Percentiles rank a stretch among this genome's conserved stretches.
Conservation (phyloP, 169 alveolate genomes). For the Condylostoma magnum region DNA sequence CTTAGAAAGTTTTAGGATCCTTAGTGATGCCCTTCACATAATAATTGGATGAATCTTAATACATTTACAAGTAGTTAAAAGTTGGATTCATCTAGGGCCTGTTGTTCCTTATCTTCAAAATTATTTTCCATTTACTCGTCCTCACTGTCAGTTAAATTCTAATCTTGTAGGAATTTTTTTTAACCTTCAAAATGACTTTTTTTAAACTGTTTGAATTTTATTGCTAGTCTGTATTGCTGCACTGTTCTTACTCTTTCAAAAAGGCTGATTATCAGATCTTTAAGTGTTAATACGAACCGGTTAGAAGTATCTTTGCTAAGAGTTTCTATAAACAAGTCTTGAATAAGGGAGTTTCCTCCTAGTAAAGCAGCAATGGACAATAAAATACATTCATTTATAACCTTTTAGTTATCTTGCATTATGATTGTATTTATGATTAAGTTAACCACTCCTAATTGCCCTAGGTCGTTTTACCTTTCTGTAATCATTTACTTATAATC, state of each 20-base stretch:
- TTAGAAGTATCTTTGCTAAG: constrained; percentile 31
- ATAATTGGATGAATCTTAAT: neutral
- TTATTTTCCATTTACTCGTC: too few species aligned
- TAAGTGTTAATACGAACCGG: constrained; percentile 27
- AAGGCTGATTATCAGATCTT: constrained; percentile 3
- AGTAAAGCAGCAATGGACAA: constrained; percentile 39
- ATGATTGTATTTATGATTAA: constrained; percentile 31
- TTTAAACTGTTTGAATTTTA: too few species aligned
- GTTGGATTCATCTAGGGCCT: too few species aligned
- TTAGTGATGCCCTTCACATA: neutral
- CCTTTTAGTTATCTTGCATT: neutral
- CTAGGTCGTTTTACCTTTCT: constrained; percentile 28
- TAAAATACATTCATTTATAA: constrained; percentile 34
- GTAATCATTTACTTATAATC: constrained; percentile 32
- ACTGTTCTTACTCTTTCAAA: too few species aligned
- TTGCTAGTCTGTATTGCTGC: too few species aligned
- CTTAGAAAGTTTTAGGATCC: neutral
- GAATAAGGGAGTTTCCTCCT: constrained; percentile 39
- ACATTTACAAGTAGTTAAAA: neutral
- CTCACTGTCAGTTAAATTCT: too few species aligned
- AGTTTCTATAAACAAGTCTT: constrained; percentile 27
- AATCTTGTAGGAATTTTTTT: too few species aligned
- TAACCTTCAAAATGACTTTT: too few species aligned
- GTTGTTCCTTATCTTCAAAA: too few species aligned
- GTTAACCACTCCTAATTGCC: constrained; percentile 20